Evolutionary conservation across 148 eudicot species (phyloP).

Genomic region (Rhododendron ovatum): DNA sequence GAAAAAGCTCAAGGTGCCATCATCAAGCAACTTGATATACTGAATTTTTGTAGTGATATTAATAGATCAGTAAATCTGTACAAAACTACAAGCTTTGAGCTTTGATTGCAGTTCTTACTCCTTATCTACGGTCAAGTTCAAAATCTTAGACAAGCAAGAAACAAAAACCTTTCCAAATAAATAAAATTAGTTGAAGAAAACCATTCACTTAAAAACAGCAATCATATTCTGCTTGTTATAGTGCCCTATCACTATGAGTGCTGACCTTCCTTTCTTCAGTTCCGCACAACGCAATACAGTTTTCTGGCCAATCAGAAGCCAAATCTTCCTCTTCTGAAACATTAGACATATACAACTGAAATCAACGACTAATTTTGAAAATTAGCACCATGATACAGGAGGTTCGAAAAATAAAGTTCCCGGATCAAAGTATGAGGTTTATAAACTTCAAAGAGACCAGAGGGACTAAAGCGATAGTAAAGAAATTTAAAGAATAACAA

Average conservation of each 20-base stretch:
- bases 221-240: background rate
- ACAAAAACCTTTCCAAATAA: background rate
- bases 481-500: background rate
- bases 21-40: background rate
- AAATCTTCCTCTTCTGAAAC: conserved; percentile 37
- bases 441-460: too few species aligned
- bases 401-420: background rate
- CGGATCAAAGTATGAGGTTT: too few species aligned
- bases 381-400: background rate
- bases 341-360: background rate
- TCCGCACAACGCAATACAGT: conserved; percentile 16
- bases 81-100: background rate
- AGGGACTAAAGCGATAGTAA: background rate
- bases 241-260: background rate
- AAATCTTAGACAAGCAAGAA: background rate
- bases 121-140: background rate
- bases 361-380: background rate
- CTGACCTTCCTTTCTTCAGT: conserved; percentile 41
- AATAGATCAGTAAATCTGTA: background rate
- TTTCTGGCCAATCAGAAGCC: conserved; percentile 27
- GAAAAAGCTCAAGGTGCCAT: background rate
- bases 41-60: background rate
- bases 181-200: background rate
- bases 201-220: background rate
- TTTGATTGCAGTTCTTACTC: background rate